Conservation (phyloP, 441 rosid species). For the Melastoma candidum region DNA sequence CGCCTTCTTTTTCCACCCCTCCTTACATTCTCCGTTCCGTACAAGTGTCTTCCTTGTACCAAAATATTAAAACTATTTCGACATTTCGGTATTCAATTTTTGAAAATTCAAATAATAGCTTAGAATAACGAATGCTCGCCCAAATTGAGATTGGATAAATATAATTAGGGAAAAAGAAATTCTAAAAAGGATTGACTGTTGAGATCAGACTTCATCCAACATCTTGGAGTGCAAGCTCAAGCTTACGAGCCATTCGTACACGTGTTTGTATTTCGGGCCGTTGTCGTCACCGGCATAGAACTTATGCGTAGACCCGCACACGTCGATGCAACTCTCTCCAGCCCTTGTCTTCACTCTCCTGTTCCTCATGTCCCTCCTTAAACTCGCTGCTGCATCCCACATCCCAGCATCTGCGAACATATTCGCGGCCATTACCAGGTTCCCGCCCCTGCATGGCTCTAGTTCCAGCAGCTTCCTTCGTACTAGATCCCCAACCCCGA, state of each 20-base stretch:
- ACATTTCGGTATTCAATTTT: too few species aligned
- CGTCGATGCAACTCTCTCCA: slow-evolving; percentile 51
- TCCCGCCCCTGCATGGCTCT: slow-evolving; percentile 67
- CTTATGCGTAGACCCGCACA: slow-evolving; percentile 37
- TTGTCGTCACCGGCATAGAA: slow-evolving; percentile 62
- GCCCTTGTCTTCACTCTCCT: slow-evolving; percentile 46
- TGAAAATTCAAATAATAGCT: too few species aligned
- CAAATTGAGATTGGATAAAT: too few species aligned
- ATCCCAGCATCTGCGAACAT: slow-evolving; percentile 60
- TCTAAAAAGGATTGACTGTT: background rate
- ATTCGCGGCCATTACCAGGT: slow-evolving; percentile 65
- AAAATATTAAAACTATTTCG: too few species aligned
- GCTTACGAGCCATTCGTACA: slow-evolving; percentile 30
- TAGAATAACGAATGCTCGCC: too few species aligned
- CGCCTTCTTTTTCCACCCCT: too few species aligned
- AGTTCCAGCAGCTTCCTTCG: slow-evolving; percentile 48
- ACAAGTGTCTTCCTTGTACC: too few species aligned
- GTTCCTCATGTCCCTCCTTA: slow-evolving; percentile 46
- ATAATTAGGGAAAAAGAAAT: too few species aligned
- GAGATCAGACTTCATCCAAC: slow-evolving; percentile 1
- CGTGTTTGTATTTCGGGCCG: slow-evolving; percentile 18
- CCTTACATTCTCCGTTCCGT: too few species aligned
- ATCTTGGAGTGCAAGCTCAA: slow-evolving; percentile 39
- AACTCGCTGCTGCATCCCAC: slow-evolving; percentile 66
- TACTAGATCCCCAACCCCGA: slow-evolving; percentile 38